phyloP scores from a whole-genome alignment of 192 early-diverging fungal genomes.

The Spizellomyces punctatus region DNA sequence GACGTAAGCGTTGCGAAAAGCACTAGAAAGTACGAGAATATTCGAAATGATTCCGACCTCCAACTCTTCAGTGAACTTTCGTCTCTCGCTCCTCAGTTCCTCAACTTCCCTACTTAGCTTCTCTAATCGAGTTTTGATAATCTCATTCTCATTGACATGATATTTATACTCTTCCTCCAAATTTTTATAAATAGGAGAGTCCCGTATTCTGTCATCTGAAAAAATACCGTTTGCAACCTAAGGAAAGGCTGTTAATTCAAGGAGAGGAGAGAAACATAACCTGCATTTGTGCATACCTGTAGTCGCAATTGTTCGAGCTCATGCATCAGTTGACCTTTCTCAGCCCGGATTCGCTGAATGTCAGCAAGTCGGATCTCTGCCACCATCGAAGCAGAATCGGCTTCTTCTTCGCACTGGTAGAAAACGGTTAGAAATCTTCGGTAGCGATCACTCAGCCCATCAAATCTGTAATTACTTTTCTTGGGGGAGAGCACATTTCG shows the following conservation, averaged over 20 bases:
- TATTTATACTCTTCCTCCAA: conserved; percentile 43
- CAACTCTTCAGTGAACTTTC: conserved; percentile 45
- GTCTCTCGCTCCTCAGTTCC: conserved; percentile 33
- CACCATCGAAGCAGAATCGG: conserved; percentile 7
- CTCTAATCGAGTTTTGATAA: conserved; percentile 40
- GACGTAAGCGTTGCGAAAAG: neutral
- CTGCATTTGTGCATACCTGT: neutral
- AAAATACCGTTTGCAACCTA: conserved; percentile 9
- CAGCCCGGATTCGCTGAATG: conserved; percentile 31
- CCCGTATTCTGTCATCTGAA: conserved; percentile 27
- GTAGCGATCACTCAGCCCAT: neutral
- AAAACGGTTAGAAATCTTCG: no score
- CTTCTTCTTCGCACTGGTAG: neutral
- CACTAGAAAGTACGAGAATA: conserved; percentile 3
- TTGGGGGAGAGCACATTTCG: neutral
- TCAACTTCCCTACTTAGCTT: conserved; percentile 36
- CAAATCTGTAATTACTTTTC: neutral
- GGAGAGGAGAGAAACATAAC: neutral
- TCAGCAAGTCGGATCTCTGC: conserved; percentile 38
- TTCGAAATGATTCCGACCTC: conserved; percentile 27
- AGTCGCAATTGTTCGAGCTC: conserved; percentile 33
- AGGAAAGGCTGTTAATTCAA: neutral
- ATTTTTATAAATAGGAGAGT: conserved; percentile 25
- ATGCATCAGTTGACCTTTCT: conserved; percentile 32
- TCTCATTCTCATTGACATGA: conserved; percentile 27